These are phyloP conservation scores for Madurella fahalii DNA, from an alignment of 2,329 filamentous ascomycete species.

Conservation along the genomic window DNA sequence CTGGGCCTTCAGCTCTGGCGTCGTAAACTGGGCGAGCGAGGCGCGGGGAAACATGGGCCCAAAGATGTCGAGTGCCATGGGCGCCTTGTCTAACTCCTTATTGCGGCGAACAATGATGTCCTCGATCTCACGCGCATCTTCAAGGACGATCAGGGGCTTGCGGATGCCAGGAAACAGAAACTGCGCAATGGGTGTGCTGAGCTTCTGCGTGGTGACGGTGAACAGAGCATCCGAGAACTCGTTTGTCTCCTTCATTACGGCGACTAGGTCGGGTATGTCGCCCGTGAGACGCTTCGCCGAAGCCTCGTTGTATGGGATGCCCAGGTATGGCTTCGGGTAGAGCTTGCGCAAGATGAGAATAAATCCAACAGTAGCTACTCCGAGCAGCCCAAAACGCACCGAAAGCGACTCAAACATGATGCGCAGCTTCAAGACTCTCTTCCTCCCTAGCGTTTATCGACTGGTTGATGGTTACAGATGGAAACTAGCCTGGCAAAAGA, in stretches of 20 bases:
- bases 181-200: constrained; percentile 26
- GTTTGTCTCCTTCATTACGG: background rate
- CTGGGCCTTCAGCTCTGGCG: constrained; percentile 28
- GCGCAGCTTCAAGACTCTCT: too few species aligned
- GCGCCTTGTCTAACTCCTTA: constrained; percentile 32
- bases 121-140: constrained; percentile 30
- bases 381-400: constrained; percentile 5
- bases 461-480: too few species aligned
- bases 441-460: too few species aligned
- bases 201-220: constrained; percentile 11
- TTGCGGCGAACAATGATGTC: constrained; percentile 29
- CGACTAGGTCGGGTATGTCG: constrained; percentile 10
- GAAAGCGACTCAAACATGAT: constrained; percentile 4
- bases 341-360: constrained; percentile 7
- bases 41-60: constrained; percentile 26
- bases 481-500: too few species aligned
- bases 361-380: background rate
- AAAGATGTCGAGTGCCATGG: constrained; percentile 24
- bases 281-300: constrained; percentile 11
- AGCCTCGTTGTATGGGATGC: constrained; percentile 16
- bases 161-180: constrained; percentile 24
- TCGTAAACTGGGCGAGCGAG: constrained; percentile 28
- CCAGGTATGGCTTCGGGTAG: constrained; percentile 14
- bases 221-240: constrained; percentile 8
- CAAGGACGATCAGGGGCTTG: constrained; percentile 25